A percentile compares a stretch with the other conserved stretches of the same genome.
Conservation (phyloP, 805 yeast genomes). For the Grigorovia transvaalensis region DNA sequence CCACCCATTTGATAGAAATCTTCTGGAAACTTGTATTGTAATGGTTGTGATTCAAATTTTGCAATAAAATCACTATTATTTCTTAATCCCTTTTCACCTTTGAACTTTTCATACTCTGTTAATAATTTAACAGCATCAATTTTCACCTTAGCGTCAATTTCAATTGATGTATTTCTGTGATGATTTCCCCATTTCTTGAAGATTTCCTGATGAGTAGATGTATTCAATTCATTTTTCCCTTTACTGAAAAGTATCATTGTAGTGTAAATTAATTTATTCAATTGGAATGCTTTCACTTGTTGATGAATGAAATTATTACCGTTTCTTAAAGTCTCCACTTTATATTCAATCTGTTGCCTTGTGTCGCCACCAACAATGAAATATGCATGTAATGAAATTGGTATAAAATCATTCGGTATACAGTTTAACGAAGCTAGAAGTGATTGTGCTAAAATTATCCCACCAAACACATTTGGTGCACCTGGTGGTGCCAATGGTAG, state of each 20-base stretch:
- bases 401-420: constrained; percentile 37
- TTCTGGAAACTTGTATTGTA: constrained; percentile 28
- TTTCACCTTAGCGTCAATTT: neutral
- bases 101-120: neutral
- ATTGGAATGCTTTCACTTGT: constrained; percentile 46
- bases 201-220: neutral
- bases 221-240: neutral
- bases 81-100: neutral
- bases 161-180: neutral
- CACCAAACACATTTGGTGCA: constrained; percentile 64
- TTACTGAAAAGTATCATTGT: constrained; percentile 40
- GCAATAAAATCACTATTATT: constrained; percentile 2
- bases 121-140: neutral
- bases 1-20: constrained; percentile 23
- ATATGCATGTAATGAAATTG: constrained; percentile 53
- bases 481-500: constrained; percentile 34
- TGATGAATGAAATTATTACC: constrained; percentile 45
- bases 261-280: constrained; percentile 39
- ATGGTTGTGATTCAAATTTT: constrained; percentile 27
- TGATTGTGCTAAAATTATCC: constrained; percentile 57
- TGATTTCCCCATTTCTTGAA: neutral
- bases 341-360: constrained; percentile 37
- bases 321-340: constrained; percentile 42
- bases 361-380: constrained; percentile 48
- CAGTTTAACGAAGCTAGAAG: constrained; percentile 48